Evolutionary conservation across 1,284 basidiomycete genomes (phyloP), one percentile per base, ranked within the genome.

Genomic region (Ustilago sp.): DNA sequence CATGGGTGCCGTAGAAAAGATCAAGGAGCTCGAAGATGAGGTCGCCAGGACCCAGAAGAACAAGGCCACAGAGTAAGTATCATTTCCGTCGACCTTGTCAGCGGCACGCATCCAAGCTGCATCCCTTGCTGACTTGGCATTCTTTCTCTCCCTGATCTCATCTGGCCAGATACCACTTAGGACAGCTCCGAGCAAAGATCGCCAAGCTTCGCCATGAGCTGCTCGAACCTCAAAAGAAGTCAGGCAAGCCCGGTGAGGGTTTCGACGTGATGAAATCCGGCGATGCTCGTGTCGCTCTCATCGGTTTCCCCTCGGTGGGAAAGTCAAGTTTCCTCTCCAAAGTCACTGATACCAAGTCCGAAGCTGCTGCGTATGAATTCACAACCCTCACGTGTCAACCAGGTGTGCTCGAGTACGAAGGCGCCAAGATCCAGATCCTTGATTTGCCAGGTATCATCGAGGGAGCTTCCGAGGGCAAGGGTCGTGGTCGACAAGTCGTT

Each of bases 361-460:
- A 93, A 81, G 89, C 93, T 0, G 96, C 95, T 11, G 93, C 94
- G 9, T 98, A 99, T 86, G 95, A 98, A 86, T 98, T 97, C 87
- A 98, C 95, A 1, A 96, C 94, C 3, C 89, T 95, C 41, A 95
- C 94, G 41, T 73, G 69, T 50, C 69, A 73, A 41, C 74, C 74
- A 19, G 80, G 80, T 59, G 80, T 81, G 47, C 67, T 76, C 28
- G 74, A 79, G 39, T 76, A 80, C 59, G 68, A 96, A 95, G 23
- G 86, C 17, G 68, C 74, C 8, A 73, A 69, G 50, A 81, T 82
- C 31, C 74, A 73, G 67, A 70, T 83, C 53, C 67, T 99, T 53
- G 96, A 99, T 90, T 88, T 99, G 63, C 96, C 96, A 2, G 96
- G 96, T 87, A 99, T 99, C 83, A 94, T 98, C 28, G 95, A 98